These are phyloP conservation scores for Cyclocybe aegerita DNA, from an alignment of 768 basidiomycete genomes.

Conservation along the genomic window DNA sequence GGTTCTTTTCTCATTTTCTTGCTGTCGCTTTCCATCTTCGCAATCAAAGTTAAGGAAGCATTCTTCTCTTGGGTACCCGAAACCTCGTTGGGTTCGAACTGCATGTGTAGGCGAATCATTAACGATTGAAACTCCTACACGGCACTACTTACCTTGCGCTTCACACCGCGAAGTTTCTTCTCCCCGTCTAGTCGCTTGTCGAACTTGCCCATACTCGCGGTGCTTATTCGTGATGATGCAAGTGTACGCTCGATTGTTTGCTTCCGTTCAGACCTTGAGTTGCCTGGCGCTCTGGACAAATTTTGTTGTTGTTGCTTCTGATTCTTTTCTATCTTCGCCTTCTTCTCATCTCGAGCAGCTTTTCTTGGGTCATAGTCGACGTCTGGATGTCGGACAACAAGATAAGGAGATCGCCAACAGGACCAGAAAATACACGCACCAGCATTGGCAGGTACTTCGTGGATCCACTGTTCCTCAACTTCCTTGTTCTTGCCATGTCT, in stretches of 20 bases:
- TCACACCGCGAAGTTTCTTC: slow-evolving; percentile 82
- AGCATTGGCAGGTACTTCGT: slow-evolving; percentile 85
- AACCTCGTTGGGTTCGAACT: slow-evolving; percentile 87
- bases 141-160: slow-evolving; percentile 84
- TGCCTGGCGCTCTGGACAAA: slow-evolving; percentile 50
- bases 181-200: slow-evolving; percentile 91
- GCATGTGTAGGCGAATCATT: not conserved
- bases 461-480: slow-evolving; percentile 84
- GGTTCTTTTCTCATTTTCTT: slow-evolving; percentile 59
- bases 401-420: not conserved
- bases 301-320: slow-evolving; percentile 75
- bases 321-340: slow-evolving; percentile 83
- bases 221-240: slow-evolving; percentile 75
- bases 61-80: slow-evolving; percentile 68
- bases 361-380: slow-evolving; percentile 79
- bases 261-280: slow-evolving; percentile 54
- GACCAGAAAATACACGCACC: slow-evolving; percentile 49
- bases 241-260: slow-evolving; percentile 74
- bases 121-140: not conserved
- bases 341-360: slow-evolving; percentile 74
- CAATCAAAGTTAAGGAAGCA: slow-evolving; percentile 70
- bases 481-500: slow-evolving; percentile 87
- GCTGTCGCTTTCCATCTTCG: slow-evolving; percentile 69
- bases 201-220: slow-evolving; percentile 95
- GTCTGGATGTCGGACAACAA: slow-evolving; percentile 41